Base-by-base conservation (phyloP, 1,284 basidiomycete genomes). In the Rhodotorula sp. region DNA sequence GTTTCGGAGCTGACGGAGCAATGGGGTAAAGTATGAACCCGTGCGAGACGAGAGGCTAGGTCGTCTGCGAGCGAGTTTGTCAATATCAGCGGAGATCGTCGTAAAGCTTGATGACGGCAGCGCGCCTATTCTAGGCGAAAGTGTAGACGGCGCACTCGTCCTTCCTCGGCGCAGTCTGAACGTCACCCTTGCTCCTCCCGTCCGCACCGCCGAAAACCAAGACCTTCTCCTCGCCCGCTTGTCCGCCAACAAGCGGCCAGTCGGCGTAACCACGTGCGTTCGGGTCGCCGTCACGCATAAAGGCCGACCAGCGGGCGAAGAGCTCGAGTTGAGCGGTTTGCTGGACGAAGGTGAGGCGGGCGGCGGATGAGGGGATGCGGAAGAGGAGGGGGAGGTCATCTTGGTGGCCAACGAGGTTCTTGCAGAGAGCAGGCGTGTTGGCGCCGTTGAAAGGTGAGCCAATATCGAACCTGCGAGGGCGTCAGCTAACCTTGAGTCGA, bases 331-430 rank as follows among this genome's bases (percentile, higher is more conserved):
- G 71, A 1, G 59, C 61, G 11, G 53, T 17, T 44, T 15, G 39
- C 39, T 44, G 39, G 39, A 44, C 39, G 39, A 44, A 44, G 27
- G 61, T 59, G 19, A 39, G 44, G 69, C 36, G 8, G 47, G 15
- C 22, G 30, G 13, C 9, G 30, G n/a, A 22, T 57, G 30, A 7
- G 64, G 59, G 49, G 34, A 47, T 54, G 30, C 47, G 22, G 54
- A 76, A 77, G 20, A 74, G 46, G 46, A 59, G 47, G n/a, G 64
- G 29, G 54, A 76, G 74, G 47, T 76, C 75, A 52, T 76, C 75
- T 67, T 73, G 52, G 64, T 73, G 72, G 3, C 39, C 53, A 44
- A 67, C 66, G 13, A 65, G 61, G 36, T 32, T 32, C 10, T 29
- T 30, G 44, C 57, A 66, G 34, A 49, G 36, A 6, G 48, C 4